A percentile compares a stretch with the other conserved stretches of the same genome.
Evolutionary conservation across 2,329 filamentous ascomycete genomes (phyloP).

Genomic region (Alternaria angustiovoidea): DNA sequence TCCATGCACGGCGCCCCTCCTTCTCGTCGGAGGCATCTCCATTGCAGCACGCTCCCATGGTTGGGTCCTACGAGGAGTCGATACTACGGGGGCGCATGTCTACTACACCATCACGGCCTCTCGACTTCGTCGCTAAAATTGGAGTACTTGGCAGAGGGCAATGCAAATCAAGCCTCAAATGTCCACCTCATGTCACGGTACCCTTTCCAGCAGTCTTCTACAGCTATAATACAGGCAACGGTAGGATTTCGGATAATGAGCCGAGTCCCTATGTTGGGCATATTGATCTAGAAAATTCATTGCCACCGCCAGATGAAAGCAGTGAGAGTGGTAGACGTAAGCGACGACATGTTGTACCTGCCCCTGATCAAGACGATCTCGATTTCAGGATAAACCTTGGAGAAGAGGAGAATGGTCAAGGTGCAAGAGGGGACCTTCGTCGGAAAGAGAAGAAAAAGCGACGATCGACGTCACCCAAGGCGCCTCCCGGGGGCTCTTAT

Average conservation of each 20-base stretch:
- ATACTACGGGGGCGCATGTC: constrained; percentile 97
- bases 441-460: constrained; percentile 66
- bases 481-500: constrained; percentile 87
- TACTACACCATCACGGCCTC: constrained; percentile 87
- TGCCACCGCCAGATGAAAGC: constrained; percentile 62
- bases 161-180: constrained; percentile 84
- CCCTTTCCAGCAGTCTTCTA: constrained; percentile 97
- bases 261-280: constrained; percentile 96
- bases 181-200: constrained; percentile 87
- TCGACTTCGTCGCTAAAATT: constrained; percentile 94
- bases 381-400: constrained; percentile 31
- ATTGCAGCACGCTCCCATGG: constrained; percentile 90
- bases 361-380: constrained; percentile 36
- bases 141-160: constrained; percentile 89
- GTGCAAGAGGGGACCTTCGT: constrained; percentile 50
- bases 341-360: constrained; percentile 41
- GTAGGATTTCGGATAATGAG: constrained; percentile 77
- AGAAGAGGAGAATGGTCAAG: constrained; percentile 22
- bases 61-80: constrained; percentile 97
- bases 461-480: constrained; percentile 64
- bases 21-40: constrained; percentile 77
- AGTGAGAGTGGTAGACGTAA: constrained; percentile 53
- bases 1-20: constrained; percentile 71
- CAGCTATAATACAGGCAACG: constrained; percentile 78
- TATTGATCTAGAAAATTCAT: constrained; percentile 85